Base-by-base conservation (phyloP, 257 asterid species). In the Scutellaria barbata region DNA sequence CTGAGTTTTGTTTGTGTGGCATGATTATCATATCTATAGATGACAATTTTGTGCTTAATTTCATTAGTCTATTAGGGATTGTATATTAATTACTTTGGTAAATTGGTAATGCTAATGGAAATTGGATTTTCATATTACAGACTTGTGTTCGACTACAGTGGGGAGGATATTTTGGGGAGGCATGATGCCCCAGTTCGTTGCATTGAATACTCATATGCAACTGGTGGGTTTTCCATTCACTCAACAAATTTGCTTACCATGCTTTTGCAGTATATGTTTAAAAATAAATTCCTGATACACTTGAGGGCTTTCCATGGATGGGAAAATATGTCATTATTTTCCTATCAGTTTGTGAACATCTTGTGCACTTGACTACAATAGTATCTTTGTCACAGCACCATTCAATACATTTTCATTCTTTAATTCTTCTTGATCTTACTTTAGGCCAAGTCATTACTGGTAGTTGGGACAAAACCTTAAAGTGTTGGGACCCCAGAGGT, bases 401-500 rank as follows among this genome's bases (percentile, higher is more conserved):
- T 69, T 14, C 73, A 35, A n/a, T 16, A 30, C 35, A 4, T 30
- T 52, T 47, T 51, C 7, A 16, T 60, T 18, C 16, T 42, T n/a
- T 17, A 63, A 8, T 2, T 52, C 3, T 53, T 54, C 72, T 6
- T 72, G 9, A 60, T 59, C 40, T 69, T 35, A 50, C 66, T 57
- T 52, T 61, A 95, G 99, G 99, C 58, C 99, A 95, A 89, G 99
- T 95, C 50, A 91, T 95, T 66, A 91, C 98, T 61, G 99, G 99
- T 46, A 91, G 99, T 80, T 91, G 99, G 99, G 99, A 95, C 82
- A 94, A 88, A 82, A 89, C 95, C 62, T 47, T 95, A 56, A 91
- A 91, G 87, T 95, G 99, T 74, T 94, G 99, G 99, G 99, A 94
- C 71, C 97, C 99, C 17, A 85, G 99, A 81, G 97, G 99, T 72